Base-by-base conservation (phyloP, 768 basidiomycete genomes). In the Pseudohyphozyma bogoriensis region DNA sequence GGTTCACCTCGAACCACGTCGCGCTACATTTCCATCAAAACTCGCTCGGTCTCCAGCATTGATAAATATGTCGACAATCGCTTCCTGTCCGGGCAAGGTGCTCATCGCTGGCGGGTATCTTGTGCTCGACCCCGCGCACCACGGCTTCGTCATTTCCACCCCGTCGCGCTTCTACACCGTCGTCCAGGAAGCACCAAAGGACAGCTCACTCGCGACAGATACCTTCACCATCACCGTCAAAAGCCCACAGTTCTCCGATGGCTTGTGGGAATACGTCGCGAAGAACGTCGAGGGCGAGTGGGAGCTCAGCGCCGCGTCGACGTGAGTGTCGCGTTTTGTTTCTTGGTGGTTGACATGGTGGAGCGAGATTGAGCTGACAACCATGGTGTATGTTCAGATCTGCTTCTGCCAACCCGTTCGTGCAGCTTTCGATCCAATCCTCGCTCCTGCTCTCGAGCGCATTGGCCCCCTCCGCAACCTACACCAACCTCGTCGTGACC, bases 91-190 rank as follows among this genome's bases (percentile, higher is more conserved):
- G 13, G 93, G 93, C 63, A 99, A 99, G 75, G 92, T 95, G 53
- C 81, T 99, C 57, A 74, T 95, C 56, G 89, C 92, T 13, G 95
- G 95, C 3, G 95, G 95, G 2, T 99, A 97, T 76, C 86, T 99
- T 65, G 89, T 99, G 32, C 85, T 97, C 63, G 91, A 97, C 74
- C 84, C 82, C 24, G 76, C 79, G 9, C 89, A 87, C 72, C 82
- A 85, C 33, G 95, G 93, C 52, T 75, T 88, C 60, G 91, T 92
- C 47, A 80, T 97, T 47, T 88, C 90, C 1, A 91, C 93, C 20
- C 89, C 89, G 15, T 89, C 90, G 26, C 82, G 95, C 42, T 97
- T 99, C 76, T 97, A 92, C 74, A 84, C 90, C 28, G 81, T 83
- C 67, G 77, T 92, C 51, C 78, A 75, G 31, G 51, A 61, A 7